phyloP scores from a whole-genome alignment of 306 rosid species.

The Echinosophora koreensis region DNA sequence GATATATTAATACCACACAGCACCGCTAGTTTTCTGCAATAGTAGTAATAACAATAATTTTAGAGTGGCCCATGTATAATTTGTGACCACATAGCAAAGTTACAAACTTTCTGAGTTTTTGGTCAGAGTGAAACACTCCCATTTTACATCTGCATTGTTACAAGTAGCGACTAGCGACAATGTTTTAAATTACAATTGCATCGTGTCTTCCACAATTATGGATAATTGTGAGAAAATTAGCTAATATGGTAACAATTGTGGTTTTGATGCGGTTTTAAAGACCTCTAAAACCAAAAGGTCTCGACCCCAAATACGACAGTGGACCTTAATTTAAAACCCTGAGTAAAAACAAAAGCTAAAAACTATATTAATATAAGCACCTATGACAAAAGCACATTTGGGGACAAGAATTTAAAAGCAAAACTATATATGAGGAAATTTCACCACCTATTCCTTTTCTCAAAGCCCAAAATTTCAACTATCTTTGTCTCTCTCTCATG shows the following conservation, averaged over 20 bases:
- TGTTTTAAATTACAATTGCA: too few relatives aligned
- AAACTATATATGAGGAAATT: conserved; percentile 41
- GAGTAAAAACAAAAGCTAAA: conserved; percentile 41
- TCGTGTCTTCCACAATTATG: too few relatives aligned
- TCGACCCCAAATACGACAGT: too few relatives aligned
- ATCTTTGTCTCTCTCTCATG: conserved; percentile 47
- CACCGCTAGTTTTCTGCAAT: conserved; percentile 7
- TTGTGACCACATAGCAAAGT: conserved; percentile 26
- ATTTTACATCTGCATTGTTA: conserved; percentile 31
- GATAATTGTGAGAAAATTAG: too few relatives aligned
- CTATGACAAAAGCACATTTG: conserved; percentile 18
- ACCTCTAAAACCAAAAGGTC: too few relatives aligned
- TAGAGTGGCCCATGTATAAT: not conserved
- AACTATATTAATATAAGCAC: conserved; percentile 23
- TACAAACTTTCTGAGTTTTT: not conserved
- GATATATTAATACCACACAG: conserved; percentile 31
- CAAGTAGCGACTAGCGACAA: not conserved
- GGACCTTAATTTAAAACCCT: too few relatives aligned
- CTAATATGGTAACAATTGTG: too few relatives aligned
- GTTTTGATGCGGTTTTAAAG: too few relatives aligned
- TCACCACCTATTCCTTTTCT: conserved; percentile 37
- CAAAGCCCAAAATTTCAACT: conserved; percentile 32
- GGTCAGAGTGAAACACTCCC: not conserved
- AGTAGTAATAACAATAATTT: not conserved
- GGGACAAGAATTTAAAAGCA: conserved; percentile 46